A percentile compares a stretch with the other conserved stretches of the same genome.
Conservation (phyloP, 148 eudicot species). For the Silene latifolia region DNA sequence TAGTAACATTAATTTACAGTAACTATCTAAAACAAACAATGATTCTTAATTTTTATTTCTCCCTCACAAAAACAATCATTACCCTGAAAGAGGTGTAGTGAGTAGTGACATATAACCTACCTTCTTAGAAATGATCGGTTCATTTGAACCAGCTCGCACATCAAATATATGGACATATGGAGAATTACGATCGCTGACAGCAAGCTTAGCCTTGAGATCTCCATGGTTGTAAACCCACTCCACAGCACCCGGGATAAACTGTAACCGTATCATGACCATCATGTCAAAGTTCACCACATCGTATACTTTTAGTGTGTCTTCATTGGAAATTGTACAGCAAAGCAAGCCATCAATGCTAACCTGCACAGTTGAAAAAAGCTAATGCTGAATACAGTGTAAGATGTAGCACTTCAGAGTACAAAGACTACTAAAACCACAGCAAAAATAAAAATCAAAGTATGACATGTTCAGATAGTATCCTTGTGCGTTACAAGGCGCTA, state of each 20-base stretch:
- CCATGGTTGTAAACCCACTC: constrained; percentile 98
- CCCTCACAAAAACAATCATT: neutral
- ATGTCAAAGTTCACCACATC: constrained; percentile 97
- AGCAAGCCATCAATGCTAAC: constrained; percentile 91
- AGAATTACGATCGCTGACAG: constrained; percentile 82
- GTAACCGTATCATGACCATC: constrained; percentile 95
- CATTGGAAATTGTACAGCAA: constrained; percentile 91
- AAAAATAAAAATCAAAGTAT: neutral
- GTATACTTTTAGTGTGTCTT: constrained; percentile 78
- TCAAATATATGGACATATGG: constrained; percentile 83
- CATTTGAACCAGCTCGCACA: constrained; percentile 81
- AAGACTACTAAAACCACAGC: neutral
- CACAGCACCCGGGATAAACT: constrained; percentile 70
- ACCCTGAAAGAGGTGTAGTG: neutral
- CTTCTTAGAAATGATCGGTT: constrained; percentile 77
- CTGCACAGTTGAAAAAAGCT: constrained; percentile 55
- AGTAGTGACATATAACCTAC: constrained; percentile 28
- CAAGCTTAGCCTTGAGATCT: constrained; percentile 84
- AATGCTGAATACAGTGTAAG: constrained; percentile 28
- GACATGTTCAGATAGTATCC: neutral
- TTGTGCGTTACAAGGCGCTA: neutral
- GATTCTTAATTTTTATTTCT: neutral
- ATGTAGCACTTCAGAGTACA: neutral
- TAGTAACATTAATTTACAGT: neutral
- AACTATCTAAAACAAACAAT: neutral